A percentile compares a stretch with the other conserved stretches of the same genome.
phyloP scores from a whole-genome alignment of 2,329 filamentous ascomycete species.

The Chrysoporthe austroafricana region DNA sequence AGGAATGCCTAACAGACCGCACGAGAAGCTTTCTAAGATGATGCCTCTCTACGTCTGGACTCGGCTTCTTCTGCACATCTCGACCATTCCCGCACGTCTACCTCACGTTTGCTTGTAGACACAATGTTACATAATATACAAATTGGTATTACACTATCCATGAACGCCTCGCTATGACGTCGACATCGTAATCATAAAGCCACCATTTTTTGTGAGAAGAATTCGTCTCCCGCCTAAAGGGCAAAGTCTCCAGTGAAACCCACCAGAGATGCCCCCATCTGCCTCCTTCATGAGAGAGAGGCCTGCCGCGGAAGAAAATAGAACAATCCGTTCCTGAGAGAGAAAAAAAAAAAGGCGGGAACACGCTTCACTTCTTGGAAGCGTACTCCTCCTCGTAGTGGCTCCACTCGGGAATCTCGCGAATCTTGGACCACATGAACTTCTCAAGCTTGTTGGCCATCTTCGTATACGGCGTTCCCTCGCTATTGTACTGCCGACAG shows the following conservation, averaged over 20 bases:
- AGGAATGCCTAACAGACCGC: too few relatives aligned
- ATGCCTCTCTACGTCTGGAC: too few relatives aligned
- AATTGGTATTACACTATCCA: slow-evolving; percentile 9
- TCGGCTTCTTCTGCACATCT: background rate
- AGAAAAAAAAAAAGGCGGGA: background rate
- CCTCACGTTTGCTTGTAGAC: background rate
- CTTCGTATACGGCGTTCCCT: slow-evolving; percentile 93
- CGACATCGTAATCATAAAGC: background rate
- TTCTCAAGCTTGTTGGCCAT: slow-evolving; percentile 91
- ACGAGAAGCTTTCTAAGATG: too few relatives aligned
- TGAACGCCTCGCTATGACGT: slow-evolving; percentile 9
- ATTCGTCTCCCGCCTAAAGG: background rate
- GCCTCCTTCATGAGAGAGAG: background rate
- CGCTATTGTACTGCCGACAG: slow-evolving; percentile 94
- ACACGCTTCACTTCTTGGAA: slow-evolving; percentile 7
- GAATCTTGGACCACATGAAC: slow-evolving; percentile 93
- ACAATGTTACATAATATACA: background rate
- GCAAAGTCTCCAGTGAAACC: background rate
- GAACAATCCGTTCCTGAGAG: background rate
- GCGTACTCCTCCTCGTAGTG: slow-evolving; percentile 50
- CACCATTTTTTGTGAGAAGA: background rate
- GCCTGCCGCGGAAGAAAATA: background rate
- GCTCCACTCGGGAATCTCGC: slow-evolving; percentile 91
- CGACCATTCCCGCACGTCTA: background rate
- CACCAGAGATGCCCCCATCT: background rate